Conservation (phyloP, 148 eudicot species). For the Diospyros kaki region DNA sequence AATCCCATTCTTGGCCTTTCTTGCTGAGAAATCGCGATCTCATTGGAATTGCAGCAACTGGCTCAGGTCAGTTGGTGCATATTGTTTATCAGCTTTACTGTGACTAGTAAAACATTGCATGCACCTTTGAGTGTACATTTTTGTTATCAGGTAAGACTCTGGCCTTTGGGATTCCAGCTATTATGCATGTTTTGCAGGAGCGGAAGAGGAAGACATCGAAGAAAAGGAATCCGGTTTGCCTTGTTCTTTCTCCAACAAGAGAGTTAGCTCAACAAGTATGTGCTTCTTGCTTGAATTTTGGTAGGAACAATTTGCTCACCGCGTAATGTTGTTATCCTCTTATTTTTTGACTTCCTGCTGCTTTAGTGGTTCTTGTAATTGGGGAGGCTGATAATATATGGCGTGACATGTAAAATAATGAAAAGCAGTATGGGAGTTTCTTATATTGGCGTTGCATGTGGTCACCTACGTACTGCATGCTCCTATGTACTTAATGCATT, state of each 20-base stretch:
- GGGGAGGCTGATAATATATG: too few species aligned
- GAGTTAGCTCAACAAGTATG: conserved; percentile 98
- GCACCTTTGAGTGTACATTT: neutral
- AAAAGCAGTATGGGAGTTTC: too few species aligned
- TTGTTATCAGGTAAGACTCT: conserved; percentile 77
- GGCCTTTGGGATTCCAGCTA: conserved; percentile 96
- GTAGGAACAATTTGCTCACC: neutral
- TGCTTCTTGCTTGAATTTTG: neutral
- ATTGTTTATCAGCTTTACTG: neutral
- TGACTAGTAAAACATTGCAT: neutral
- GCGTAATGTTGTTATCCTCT: neutral
- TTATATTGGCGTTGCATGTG: neutral
- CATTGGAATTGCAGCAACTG: conserved; percentile 95
- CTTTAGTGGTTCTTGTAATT: too few species aligned
- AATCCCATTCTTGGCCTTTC: conserved; percentile 93
- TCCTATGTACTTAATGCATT: too few species aligned
- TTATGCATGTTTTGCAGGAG: conserved; percentile 68
- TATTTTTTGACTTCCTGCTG: neutral
- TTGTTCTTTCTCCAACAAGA: conserved; percentile 90
- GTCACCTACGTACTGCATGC: neutral
- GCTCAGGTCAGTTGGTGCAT: conserved; percentile 58
- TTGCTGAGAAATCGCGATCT: conserved; percentile 74
- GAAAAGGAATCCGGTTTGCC: conserved; percentile 71
- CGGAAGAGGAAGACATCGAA: conserved; percentile 43
- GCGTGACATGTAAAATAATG: too few species aligned